Conservation (phyloP, 306 rosid genomes). For the Trichosanthes cucumerina region DNA sequence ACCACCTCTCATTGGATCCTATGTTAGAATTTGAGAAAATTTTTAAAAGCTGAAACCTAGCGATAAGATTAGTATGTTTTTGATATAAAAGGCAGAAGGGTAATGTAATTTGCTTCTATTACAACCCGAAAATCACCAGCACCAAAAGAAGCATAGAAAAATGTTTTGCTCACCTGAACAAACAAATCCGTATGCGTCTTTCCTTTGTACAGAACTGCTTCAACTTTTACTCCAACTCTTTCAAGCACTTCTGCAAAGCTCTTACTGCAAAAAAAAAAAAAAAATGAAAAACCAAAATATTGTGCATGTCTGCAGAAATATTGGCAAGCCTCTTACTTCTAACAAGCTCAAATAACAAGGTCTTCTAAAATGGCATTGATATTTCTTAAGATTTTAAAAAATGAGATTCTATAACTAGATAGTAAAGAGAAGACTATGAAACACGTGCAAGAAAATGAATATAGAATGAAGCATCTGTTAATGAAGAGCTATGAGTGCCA, state of each 20-base stretch:
- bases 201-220: conserved; percentile 60
- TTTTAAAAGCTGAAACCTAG: background rate
- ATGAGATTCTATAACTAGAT: background rate
- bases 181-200: conserved; percentile 91
- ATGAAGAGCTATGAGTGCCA: background rate
- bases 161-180: conserved; percentile 53
- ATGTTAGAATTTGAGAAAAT: background rate
- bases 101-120: background rate
- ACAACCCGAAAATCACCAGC: background rate
- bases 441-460: background rate
- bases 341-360: background rate
- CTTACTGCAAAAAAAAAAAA: conserved; percentile 29
- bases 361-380: background rate
- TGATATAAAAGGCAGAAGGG: background rate
- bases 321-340: background rate
- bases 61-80: background rate
- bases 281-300: conserved; percentile 1
- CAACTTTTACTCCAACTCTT: conserved; percentile 58
- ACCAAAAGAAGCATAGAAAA: background rate
- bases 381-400: background rate
- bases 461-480: background rate
- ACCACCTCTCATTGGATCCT: conserved; percentile 99
- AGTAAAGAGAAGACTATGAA: background rate
- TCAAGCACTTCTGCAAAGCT: conserved; percentile 71
- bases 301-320: background rate